These are phyloP conservation scores for Fraxinus greggii DNA, from an alignment of 305 asterid genomes.

Conservation along the genomic window DNA sequence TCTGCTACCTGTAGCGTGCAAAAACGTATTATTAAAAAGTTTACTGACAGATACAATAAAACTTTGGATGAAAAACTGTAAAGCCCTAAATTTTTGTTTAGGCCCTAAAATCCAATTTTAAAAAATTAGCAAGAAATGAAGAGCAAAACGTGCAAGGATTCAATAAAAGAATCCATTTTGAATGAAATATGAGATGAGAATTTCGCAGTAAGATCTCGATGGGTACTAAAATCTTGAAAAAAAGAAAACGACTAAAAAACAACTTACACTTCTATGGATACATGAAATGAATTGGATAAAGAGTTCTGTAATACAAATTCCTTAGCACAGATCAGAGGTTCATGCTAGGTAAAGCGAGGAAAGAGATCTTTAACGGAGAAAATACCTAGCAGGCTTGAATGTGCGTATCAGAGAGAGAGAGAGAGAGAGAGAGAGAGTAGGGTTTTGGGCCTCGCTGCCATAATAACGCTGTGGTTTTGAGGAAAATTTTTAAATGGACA, in stretches of 20 bases:
- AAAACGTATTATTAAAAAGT: slow-evolving; percentile 5
- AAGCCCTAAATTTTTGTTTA: slow-evolving; percentile 34
- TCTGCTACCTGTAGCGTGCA: slow-evolving; percentile 41
- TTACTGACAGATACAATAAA: slow-evolving; percentile 10
- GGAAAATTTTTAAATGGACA: neutral
- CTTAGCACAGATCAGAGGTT: neutral
- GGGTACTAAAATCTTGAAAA: neutral
- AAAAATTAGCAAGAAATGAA: slow-evolving; percentile 9
- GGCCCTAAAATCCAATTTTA: slow-evolving; percentile 22
- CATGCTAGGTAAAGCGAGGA: neutral
- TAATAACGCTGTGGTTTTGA: neutral
- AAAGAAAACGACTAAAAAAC: neutral
- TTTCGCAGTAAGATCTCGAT: neutral
- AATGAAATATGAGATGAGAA: neutral
- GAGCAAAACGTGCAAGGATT: neutral
- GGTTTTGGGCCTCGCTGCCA: neutral
- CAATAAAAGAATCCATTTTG: neutral
- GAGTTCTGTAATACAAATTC: neutral
- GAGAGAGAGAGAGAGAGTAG: neutral
- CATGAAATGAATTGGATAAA: neutral
- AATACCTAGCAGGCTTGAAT: neutral
- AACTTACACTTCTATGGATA: neutral
- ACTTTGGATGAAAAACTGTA: slow-evolving; percentile 8
- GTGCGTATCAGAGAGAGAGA: neutral
- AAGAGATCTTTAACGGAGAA: slow-evolving; percentile 1